Evolutionary conservation across 208 protist genomes (phyloP), one percentile per base, ranked within the genome.

Genomic region (Acanthamoeba triangularis): DNA sequence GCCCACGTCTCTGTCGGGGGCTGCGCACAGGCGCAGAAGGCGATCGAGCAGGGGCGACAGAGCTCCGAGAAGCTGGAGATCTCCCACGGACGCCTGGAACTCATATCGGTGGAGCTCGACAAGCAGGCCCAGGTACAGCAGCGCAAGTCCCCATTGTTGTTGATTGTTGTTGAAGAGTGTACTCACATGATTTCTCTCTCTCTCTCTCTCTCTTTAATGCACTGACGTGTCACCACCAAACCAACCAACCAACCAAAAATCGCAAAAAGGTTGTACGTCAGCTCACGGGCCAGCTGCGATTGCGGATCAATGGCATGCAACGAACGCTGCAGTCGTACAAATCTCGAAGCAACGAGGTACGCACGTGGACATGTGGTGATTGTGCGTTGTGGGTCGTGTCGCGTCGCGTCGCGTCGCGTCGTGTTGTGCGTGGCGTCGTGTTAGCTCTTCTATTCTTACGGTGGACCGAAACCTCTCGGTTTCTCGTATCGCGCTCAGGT

Each of bases 1-100:
- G 37, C 37, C 37, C 10, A 11, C 10, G 44, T 7, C 10, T 47
- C 0, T 2, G 44, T 2, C 5, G 44, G 44, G 44, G 44, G 65
- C 65, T 13, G 65, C 23, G 8, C 14, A 30, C 37, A 90, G 82
- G 82, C 82, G 20, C 82, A 90, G 25, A 90, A 61, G 52, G 82
- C 82, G n/a, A 65, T 90, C 25, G 82, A 90, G 25, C 41, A 90
- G 41, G 44, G 82, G 14, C 44, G 82, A 13, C 82, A 90, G 30
- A 90, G 54, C 82, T 90, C 82, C 8, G 82, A 59, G 54, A 54
- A 61, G 82, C 82, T 90, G 14, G 82, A 90, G 41, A 3, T 54
- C 41, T 54, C 82, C 20, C 82, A 90, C 35, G 44, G 82, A 4
- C 44, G 49, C n/a, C 54, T 90, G 16, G 82, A 90, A 23, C 44